Evolutionary conservation across 305 asterid genomes (phyloP).

Genomic region (Plantago rigida): DNA sequence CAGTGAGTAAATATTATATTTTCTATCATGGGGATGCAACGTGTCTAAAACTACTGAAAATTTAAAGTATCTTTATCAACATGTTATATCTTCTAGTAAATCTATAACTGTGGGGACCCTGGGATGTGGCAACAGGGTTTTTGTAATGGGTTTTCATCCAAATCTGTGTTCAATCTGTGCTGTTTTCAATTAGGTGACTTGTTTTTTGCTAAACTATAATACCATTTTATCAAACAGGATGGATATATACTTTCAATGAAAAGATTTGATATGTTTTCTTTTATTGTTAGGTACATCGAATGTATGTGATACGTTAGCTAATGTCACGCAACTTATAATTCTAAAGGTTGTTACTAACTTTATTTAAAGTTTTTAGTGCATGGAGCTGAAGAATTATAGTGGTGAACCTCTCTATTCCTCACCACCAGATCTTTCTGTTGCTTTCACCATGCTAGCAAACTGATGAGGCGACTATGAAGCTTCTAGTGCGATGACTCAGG

Average conservation of each 20-base stretch:
- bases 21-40: neutral
- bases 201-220: neutral
- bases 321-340: neutral
- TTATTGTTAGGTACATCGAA: neutral
- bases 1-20: neutral
- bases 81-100: neutral
- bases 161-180: neutral
- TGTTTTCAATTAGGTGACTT: neutral
- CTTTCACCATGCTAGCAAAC: conserved; percentile 1
- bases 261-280: neutral
- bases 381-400: conserved; percentile 2
- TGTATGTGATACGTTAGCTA: neutral
- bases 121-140: neutral
- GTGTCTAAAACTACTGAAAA: neutral
- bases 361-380: neutral
- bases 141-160: neutral
- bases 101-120: neutral
- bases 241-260: neutral
- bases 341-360: neutral
- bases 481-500: neutral
- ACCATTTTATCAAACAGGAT: neutral
- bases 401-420: neutral
- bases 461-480: neutral
- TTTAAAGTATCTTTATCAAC: neutral
- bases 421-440: neutral